Evolutionary conservation across 768 basidiomycete genomes (phyloP).

Genomic region (Suillus discolor): DNA sequence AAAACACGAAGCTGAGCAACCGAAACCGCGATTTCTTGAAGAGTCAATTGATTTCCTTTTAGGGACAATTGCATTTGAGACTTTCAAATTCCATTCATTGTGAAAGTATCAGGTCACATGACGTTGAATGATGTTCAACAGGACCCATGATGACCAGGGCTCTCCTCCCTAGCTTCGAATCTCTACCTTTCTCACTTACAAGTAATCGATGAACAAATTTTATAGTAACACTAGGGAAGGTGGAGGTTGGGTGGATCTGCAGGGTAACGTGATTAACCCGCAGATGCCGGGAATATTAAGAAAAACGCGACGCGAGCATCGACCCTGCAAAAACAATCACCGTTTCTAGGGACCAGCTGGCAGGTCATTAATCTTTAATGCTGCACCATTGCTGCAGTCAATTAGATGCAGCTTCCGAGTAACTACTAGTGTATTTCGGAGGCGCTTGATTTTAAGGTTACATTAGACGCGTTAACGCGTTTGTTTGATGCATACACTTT

Average conservation of each 20-base stretch:
- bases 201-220: not conserved
- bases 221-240: not conserved
- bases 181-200: not conserved
- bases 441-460: not conserved
- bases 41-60: slow-evolving; percentile 2
- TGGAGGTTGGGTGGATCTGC: not conserved
- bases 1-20: slow-evolving; percentile 7
- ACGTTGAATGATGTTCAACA: not conserved
- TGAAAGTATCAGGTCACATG: not conserved
- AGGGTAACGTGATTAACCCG: not conserved
- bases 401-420: not conserved
- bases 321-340: not conserved
- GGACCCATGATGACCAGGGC: not conserved
- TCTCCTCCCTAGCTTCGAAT: not conserved
- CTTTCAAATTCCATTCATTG: not conserved
- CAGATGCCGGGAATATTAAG: not conserved
- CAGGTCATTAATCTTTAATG: not conserved
- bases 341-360: not conserved
- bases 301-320: not conserved
- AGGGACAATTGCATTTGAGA: not conserved
- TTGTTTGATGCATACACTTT: not conserved
- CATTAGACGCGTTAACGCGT: not conserved
- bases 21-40: slow-evolving; percentile 4
- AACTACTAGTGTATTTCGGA: not conserved
- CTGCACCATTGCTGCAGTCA: not conserved